These are phyloP conservation scores for Torulaspora franciscae DNA, from an alignment of 805 yeast genomes.

Conservation along the genomic window DNA sequence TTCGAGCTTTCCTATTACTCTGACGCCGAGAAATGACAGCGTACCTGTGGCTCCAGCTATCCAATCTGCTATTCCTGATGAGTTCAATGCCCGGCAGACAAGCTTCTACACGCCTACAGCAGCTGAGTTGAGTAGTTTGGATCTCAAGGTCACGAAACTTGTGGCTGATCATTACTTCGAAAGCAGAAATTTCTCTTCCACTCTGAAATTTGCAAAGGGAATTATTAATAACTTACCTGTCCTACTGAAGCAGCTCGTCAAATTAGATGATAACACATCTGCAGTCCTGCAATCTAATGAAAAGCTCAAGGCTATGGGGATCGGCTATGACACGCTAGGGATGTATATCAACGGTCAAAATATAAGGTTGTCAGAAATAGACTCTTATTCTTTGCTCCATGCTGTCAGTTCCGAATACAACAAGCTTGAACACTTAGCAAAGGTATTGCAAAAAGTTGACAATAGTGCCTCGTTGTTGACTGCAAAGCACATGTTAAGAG, in stretches of 20 bases:
- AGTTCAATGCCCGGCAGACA: conserved; percentile 39
- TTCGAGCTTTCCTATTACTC: conserved; percentile 33
- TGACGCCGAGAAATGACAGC: conserved; percentile 30
- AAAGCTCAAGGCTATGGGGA: conserved; percentile 22
- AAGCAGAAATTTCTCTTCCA: conserved; percentile 34
- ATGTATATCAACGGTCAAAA: conserved; percentile 33
- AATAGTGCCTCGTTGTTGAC: conserved; percentile 20
- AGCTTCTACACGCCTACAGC: conserved; percentile 15
- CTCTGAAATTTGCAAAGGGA: conserved; percentile 34
- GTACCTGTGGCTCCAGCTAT: conserved; percentile 22
- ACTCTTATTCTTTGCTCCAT: conserved; percentile 21
- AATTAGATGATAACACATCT: conserved; percentile 7
- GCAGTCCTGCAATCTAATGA: conserved; percentile 17
- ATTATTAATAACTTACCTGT: conserved; percentile 41
- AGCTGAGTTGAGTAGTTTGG: conserved; percentile 38
- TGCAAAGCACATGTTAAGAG: conserved; percentile 21
- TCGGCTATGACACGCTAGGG: conserved; percentile 32
- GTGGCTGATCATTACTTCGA: conserved; percentile 39
- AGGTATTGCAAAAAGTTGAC: conserved; percentile 20
- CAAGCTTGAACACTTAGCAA: conserved; percentile 13
- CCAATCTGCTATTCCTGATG: conserved; percentile 15
- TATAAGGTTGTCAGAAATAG: conserved; percentile 23
- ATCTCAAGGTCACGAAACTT: conserved; percentile 64
- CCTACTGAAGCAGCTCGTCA: conserved; percentile 18
- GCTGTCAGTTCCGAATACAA: conserved; percentile 23